Base-by-base conservation (phyloP, 2,329 filamentous ascomycete species). In the Phaeosphaeria sp. region DNA sequence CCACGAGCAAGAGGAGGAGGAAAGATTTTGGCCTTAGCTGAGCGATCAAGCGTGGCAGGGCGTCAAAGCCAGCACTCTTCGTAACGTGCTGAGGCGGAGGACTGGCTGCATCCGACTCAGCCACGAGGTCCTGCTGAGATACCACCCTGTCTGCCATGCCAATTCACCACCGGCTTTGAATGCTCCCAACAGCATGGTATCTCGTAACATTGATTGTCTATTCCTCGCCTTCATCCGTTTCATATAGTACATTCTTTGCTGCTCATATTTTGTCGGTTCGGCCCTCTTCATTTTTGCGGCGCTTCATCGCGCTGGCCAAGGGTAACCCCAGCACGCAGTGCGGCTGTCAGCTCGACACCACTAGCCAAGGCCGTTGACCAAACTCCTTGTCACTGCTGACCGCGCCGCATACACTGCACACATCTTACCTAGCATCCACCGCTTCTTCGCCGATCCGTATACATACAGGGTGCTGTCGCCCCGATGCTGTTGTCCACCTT, bases 81-180 rank as follows among this genome's bases (percentile, higher is more conserved):
- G 60, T 57, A 50, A 53, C 30, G 30, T 47, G 50, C 57, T 64
- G 64, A 67, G 64, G 62, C 62, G 51, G 56, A 66, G 56, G 55
- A 36, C 30, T 36, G 30, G 30, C 30, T 36, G 30, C 30, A 62
- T 59, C 20, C 47, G 46, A 54, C 64, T 67, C 64, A 67, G 64
- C 64, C 64, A 67, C 64, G 51, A 50, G 49, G 57, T 57, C 53
- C 54, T 63, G 57, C 56, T 61, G 39, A 55, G 51, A 49, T 50
- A 42, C 56, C 36, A 51, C 52, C 61, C 52, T 56, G 54, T 49
- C 43, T 52, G 40, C 51, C 43, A 44, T 33, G 20, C 17, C 24
- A 50, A 53, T 49, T 55, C 51, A 43, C 50, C 47, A 20, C 51
- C 43, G 46, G 51, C 46, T 22, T 49, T 44, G 18, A 44, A 4